Percentiles rank a stretch among this genome's conserved stretches.
Conservation (phyloP, 305 asterid genomes). For the Fraxinus dipetala region DNA sequence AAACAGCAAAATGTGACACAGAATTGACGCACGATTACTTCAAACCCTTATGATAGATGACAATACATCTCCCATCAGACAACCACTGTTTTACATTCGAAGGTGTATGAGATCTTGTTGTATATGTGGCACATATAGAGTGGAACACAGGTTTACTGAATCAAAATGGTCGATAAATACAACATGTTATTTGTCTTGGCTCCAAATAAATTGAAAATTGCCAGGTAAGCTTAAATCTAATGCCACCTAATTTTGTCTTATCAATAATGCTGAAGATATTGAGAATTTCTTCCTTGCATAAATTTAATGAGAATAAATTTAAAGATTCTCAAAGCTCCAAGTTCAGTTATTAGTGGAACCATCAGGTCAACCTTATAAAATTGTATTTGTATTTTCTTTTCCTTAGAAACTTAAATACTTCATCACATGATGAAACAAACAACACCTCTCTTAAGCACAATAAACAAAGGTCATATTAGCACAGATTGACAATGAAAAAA, state of each 20-base stretch:
- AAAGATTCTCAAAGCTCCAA: background rate
- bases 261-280: background rate
- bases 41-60: background rate
- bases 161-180: background rate
- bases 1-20: background rate
- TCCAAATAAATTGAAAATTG: conserved; percentile 8
- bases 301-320: background rate
- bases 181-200: background rate
- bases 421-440: background rate
- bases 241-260: background rate
- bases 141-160: no score
- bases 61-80: background rate
- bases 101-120: background rate
- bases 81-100: background rate
- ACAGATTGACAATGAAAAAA: background rate
- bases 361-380: background rate
- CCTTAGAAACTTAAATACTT: background rate
- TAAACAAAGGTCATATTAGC: conserved; percentile 10
- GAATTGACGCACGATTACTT: background rate
- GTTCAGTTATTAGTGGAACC: background rate
- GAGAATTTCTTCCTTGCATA: background rate
- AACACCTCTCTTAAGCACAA: background rate
- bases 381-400: conserved; percentile 4
- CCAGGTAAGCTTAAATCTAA: conserved; percentile 6
- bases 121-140: no score